A percentile compares a stretch with the other conserved stretches of the same genome.
Conservation (phyloP, 306 rosid genomes). For the Inga laurina region DNA sequence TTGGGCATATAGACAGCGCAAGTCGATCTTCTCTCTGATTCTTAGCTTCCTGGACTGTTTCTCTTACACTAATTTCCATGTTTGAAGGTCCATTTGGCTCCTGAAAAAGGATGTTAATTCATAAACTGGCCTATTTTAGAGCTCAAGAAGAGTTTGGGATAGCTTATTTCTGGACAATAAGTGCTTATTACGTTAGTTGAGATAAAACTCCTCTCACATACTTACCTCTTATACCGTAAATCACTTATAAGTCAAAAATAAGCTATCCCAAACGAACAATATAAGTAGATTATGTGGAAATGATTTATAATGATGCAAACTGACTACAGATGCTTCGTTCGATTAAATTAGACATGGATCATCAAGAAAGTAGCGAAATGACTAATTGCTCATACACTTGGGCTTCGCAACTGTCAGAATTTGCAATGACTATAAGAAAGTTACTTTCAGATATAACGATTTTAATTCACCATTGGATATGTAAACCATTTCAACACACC, state of each 20-base stretch:
- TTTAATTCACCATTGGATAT: not conserved
- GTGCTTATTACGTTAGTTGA: too few species aligned
- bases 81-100: constrained; percentile 48
- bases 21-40: constrained; percentile 49
- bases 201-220: too few species aligned
- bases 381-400: constrained; percentile 10
- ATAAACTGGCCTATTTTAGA: constrained; percentile 33
- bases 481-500: not conserved
- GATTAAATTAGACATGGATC: not conserved
- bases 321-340: not conserved
- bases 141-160: not conserved
- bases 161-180: too few species aligned
- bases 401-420: not conserved
- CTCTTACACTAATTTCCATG: constrained; percentile 40
- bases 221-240: too few species aligned
- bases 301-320: constrained; percentile 18
- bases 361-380: constrained; percentile 29
- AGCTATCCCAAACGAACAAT: not conserved
- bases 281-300: not conserved
- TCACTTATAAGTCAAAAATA: too few species aligned
- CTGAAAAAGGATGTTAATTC: constrained; percentile 36
- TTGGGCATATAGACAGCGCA: constrained; percentile 46
- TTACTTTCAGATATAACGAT: not conserved
- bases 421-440: constrained; percentile 7
- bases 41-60: constrained; percentile 39